Base-by-base conservation (phyloP, 495 filamentous ascomycete species). In the Penicillium mononematosum region DNA sequence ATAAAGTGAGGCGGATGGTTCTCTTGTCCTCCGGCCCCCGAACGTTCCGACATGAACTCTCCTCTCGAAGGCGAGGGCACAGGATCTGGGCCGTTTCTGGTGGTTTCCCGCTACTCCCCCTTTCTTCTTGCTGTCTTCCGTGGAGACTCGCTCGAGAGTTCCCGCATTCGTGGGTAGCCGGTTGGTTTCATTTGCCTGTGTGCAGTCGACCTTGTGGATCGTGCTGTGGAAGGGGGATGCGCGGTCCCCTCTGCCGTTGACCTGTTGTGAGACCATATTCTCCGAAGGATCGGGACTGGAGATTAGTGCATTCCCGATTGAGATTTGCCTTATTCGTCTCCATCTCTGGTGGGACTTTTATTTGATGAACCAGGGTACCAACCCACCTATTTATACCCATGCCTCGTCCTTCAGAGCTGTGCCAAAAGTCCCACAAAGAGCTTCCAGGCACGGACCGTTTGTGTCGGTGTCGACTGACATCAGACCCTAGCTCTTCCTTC, bases 1-100 rank as follows among this genome's bases (percentile, higher is more conserved):
- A 71, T 71, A 59, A 64, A 77, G 75, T 77, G 75, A 76, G 75
- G 75, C 75, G 72, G 63, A 46, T 59, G 32, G 17, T 52, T 53
- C 49, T 58, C 52, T 27, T 49, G 34, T 36, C 31, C 29, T 53
- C 44, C 27, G 34, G 27, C 19, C 56, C 62, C 62, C 59, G 63
- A 64, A 52, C 38, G 49, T 64, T 66, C 63, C 66, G 66, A 58
- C 31, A 32, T 41, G 56, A 61, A 61, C 48, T 29, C 27, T 65
- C 32, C 52, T 53, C 53, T 22, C 38, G 29, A 61, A 29, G 16
- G 19, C 52, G 50, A 53, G 50, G 22, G 22, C 27, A n/a, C 36
- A 55, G 22, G 19, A 36, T 48, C 46, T 54, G 48, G 50, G 38
- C 53, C 50, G 39, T 11, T 25, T 25, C 36, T 43, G 17, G 34